These are phyloP conservation scores for Boletus speciosus DNA, from an alignment of 768 basidiomycete species.

Conservation along the genomic window DNA sequence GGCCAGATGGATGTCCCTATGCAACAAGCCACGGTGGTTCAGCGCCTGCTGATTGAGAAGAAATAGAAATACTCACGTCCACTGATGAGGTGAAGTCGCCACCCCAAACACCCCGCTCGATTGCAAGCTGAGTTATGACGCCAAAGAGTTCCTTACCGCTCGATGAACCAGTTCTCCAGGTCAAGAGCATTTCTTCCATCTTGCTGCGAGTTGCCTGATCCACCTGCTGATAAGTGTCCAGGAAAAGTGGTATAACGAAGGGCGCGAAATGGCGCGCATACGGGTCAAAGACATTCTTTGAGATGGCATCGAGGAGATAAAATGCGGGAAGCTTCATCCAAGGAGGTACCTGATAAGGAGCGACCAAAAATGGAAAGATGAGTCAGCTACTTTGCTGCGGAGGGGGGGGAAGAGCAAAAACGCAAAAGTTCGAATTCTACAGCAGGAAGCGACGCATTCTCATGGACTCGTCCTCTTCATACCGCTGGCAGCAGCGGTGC, in stretches of 20 bases:
- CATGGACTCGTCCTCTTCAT: slow-evolving; percentile 36
- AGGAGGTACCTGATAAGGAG: slow-evolving; percentile 65
- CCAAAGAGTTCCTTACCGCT: slow-evolving; percentile 84
- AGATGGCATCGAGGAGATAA: slow-evolving; percentile 94
- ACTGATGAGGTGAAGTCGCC: slow-evolving; percentile 39
- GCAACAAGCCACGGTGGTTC: slow-evolving; percentile 19
- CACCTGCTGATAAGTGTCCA: slow-evolving; percentile 84
- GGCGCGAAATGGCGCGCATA: slow-evolving; percentile 84
- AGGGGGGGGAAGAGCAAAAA: slow-evolving; percentile 30
- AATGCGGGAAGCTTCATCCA: slow-evolving; percentile 92
- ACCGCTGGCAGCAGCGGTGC: slow-evolving; percentile 34
- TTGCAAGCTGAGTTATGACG: slow-evolving; percentile 67
- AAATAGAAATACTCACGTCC: slow-evolving; percentile 35
- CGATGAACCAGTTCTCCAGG: slow-evolving; percentile 89
- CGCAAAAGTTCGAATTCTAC: slow-evolving; percentile 23
- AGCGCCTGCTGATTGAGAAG: neutral
- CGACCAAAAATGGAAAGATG: slow-evolving; percentile 39
- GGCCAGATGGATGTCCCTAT: slow-evolving; percentile 36
- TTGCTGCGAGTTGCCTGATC: slow-evolving; percentile 83
- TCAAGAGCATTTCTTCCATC: slow-evolving; percentile 97
- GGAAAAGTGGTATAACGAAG: slow-evolving; percentile 79
- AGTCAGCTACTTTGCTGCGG: slow-evolving; percentile 55
- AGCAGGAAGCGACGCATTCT: slow-evolving; percentile 29
- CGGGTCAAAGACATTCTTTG: slow-evolving; percentile 92
- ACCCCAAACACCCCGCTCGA: slow-evolving; percentile 85